Conservation (phyloP, 371 early-diverging fungal species). For the Haplosporangium sp. region DNA sequence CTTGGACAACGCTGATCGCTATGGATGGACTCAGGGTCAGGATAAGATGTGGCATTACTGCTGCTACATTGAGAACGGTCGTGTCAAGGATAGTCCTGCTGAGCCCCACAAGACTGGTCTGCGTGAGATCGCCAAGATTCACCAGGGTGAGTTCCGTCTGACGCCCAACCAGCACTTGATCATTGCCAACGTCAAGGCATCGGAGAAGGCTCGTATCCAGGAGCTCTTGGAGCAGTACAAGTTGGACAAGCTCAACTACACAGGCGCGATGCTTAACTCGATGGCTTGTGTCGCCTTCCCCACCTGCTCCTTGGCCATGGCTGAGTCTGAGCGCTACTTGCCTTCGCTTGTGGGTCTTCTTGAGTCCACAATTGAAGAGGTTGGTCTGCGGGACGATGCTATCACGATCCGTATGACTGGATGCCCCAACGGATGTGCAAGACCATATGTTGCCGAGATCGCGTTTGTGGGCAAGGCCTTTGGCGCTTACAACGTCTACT, state of each 20-base stretch:
- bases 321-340: conserved; percentile 95
- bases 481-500: conserved; percentile 91
- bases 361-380: conserved; percentile 80
- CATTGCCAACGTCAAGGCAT: conserved; percentile 80
- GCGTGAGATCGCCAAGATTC: conserved; percentile 81
- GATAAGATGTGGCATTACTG: conserved; percentile 85
- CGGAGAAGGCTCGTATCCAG: conserved; percentile 77
- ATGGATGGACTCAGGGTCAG: conserved; percentile 88
- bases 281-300: conserved; percentile 97
- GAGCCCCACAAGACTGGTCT: conserved; percentile 83
- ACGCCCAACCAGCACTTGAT: conserved; percentile 93
- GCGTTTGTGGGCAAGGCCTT: conserved; percentile 96
- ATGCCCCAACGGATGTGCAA: conserved; percentile 95
- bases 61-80: conserved; percentile 92
- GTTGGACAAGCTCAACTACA: conserved; percentile 83
- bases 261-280: conserved; percentile 85
- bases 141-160: conserved; percentile 84
- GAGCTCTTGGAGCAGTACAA: conserved; percentile 79
- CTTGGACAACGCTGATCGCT: conserved; percentile 89
- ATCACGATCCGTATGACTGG: conserved; percentile 97
- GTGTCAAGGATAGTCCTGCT: conserved; percentile 88
- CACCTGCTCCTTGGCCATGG: conserved; percentile 95
- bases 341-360: conserved; percentile 83
- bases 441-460: conserved; percentile 93
- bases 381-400: conserved; percentile 86